Percentiles rank a stretch among this genome's conserved stretches.
Conservation (phyloP, 768 basidiomycete genomes). For the Lactarius indigo region DNA sequence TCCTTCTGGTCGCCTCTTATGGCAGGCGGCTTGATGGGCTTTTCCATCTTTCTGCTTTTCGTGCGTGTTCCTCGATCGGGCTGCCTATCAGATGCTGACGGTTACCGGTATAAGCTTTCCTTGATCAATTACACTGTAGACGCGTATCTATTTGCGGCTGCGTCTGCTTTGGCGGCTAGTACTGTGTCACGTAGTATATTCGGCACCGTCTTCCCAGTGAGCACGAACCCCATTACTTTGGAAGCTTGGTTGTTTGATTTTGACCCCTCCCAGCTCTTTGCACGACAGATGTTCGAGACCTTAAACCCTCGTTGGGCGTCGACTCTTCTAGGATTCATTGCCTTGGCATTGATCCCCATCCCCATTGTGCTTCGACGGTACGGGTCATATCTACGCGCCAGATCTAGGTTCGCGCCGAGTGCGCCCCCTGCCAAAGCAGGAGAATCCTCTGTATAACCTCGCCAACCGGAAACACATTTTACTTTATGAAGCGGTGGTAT, state of each 20-base stretch:
- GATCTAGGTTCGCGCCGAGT: slow-evolving; percentile 17
- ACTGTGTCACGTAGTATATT: slow-evolving; percentile 52
- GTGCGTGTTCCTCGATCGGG: slow-evolving; percentile 35
- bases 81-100: neutral
- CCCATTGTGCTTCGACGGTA: slow-evolving; percentile 31
- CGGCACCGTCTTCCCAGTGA: slow-evolving; percentile 36
- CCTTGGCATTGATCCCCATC: slow-evolving; percentile 47
- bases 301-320: slow-evolving; percentile 58
- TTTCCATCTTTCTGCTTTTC: slow-evolving; percentile 51
- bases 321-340: slow-evolving; percentile 50
- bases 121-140: slow-evolving; percentile 62
- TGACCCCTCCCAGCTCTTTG: slow-evolving; percentile 41
- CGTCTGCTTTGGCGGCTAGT: slow-evolving; percentile 53
- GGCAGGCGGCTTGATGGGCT: slow-evolving; percentile 49
- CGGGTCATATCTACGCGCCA: slow-evolving; percentile 23
- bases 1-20: slow-evolving; percentile 52
- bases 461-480: neutral
- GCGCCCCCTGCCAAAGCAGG: neutral
- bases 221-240: neutral
- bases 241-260: neutral
- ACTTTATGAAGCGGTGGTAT: neutral
- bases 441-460: slow-evolving; percentile 9
- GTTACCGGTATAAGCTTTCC: slow-evolving; percentile 38
- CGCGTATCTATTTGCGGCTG: slow-evolving; percentile 51
- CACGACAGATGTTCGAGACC: slow-evolving; percentile 49